Percentiles rank a stretch among this genome's conserved stretches.
These are phyloP conservation scores for Strobilomyces dryophilus DNA, from an alignment of 768 basidiomycete genomes.

Conservation along the genomic window DNA sequence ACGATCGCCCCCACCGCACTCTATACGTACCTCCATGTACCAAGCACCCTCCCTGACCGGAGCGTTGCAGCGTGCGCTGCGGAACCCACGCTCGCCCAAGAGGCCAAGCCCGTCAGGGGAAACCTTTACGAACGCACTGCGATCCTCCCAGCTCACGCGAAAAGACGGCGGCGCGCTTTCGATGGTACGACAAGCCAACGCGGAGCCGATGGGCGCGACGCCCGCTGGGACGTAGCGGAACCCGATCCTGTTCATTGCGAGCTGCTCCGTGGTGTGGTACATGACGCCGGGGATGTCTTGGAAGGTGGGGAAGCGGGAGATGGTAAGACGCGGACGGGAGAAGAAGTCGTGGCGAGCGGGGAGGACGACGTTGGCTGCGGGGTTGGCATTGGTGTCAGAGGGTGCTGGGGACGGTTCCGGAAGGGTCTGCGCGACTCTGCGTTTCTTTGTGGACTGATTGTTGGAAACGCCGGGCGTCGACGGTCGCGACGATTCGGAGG, in stretches of 20 bases:
- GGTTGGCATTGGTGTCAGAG: constrained; percentile 42
- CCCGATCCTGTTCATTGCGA: constrained; percentile 70
- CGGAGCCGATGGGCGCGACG: constrained; percentile 54
- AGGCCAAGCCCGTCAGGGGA: constrained; percentile 74
- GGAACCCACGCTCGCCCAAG: constrained; percentile 82
- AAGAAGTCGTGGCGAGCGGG: constrained; percentile 66
- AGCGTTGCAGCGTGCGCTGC: constrained; percentile 86
- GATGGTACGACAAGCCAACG: constrained; percentile 70
- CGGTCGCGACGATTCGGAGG: constrained; percentile 32
- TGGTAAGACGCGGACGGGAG: constrained; percentile 63
- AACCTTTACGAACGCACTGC: constrained; percentile 74
- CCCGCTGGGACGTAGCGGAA: constrained; percentile 82
- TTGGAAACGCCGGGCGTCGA: constrained; percentile 27
- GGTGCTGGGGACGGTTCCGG: constrained; percentile 53
- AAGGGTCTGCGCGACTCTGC: constrained; percentile 47
- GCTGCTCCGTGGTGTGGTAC: constrained; percentile 65
- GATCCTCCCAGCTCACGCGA: constrained; percentile 89
- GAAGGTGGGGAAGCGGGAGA: constrained; percentile 73
- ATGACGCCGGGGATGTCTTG: constrained; percentile 48
- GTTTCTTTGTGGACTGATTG: constrained; percentile 35
- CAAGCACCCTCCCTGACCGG: constrained; percentile 86
- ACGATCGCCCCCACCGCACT: constrained; percentile 66
- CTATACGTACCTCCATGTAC: constrained; percentile 89
- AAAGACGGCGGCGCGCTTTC: constrained; percentile 68
- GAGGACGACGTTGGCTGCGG: constrained; percentile 47